phyloP scores from a whole-genome alignment of 352 stramenopile genomes.

The Pythium pyrilobum region DNA sequence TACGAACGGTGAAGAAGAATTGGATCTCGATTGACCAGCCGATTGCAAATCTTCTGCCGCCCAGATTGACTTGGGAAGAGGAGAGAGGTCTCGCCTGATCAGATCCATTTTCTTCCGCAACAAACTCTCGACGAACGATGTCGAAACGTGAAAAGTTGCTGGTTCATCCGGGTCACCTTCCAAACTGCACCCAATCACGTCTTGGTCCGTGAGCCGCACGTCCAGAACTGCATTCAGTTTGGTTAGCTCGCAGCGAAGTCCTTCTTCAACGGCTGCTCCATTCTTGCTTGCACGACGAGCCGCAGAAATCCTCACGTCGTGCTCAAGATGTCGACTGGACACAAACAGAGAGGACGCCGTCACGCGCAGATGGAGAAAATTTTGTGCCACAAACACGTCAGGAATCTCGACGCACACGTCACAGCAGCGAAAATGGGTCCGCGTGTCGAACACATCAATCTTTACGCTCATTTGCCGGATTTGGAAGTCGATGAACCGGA shows the following conservation, averaged over 20 bases:
- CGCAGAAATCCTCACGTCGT: no score
- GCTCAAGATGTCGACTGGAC: constrained; percentile 1
- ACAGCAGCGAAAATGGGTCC: constrained; percentile 29
- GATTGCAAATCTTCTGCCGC: background rate
- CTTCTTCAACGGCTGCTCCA: background rate
- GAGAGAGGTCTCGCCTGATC: constrained; percentile 23
- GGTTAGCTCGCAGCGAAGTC: constrained; percentile 18
- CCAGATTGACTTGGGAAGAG: constrained; percentile 14
- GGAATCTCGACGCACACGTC: constrained; percentile 50
- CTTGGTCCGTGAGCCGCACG: constrained; percentile 20
- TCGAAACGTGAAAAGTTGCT: constrained; percentile 30
- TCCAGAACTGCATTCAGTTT: constrained; percentile 19
- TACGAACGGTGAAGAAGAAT: background rate
- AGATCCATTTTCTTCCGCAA: constrained; percentile 34
- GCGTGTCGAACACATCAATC: constrained; percentile 29
- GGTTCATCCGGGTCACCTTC: constrained; percentile 25
- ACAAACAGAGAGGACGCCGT: constrained; percentile 12
- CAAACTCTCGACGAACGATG: constrained; percentile 35
- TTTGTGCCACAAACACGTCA: constrained; percentile 47
- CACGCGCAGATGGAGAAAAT: constrained; percentile 42
- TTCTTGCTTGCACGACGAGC: no score
- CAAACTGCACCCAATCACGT: constrained; percentile 36
- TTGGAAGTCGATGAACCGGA: constrained; percentile 59
- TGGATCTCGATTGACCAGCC: no score
- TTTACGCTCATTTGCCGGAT: constrained; percentile 32